These are phyloP conservation scores for Cladosporium sp. DNA, from an alignment of 2,329 filamentous ascomycete genomes.

Conservation along the genomic window DNA sequence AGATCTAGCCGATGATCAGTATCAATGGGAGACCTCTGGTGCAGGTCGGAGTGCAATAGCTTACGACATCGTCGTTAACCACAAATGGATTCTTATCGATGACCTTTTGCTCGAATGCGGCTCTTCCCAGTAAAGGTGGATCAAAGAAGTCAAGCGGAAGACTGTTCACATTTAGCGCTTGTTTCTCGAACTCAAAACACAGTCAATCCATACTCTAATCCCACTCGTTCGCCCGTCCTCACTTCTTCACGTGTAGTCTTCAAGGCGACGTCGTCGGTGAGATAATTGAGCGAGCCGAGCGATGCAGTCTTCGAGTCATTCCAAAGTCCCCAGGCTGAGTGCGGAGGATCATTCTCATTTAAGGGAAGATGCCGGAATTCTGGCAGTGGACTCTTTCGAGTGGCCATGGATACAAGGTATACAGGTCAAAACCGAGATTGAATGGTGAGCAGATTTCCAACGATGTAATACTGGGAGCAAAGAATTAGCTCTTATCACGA, in stretches of 20 bases:
- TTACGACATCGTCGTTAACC: slow-evolving; percentile 3
- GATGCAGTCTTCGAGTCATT: slow-evolving; percentile 46
- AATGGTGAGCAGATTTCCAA: not conserved
- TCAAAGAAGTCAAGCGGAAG: slow-evolving; percentile 10
- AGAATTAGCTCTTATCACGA: not conserved
- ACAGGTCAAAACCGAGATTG: not conserved
- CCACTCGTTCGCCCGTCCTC: not conserved
- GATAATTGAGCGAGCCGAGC: slow-evolving; percentile 54
- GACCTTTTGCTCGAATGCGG: not conserved
- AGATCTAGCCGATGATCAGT: not conserved
- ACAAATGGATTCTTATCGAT: slow-evolving; percentile 3
- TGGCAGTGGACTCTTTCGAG: not conserved
- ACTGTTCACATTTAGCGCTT: not conserved
- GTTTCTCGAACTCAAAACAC: not conserved
- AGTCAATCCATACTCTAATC: not conserved
- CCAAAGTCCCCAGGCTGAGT: slow-evolving; percentile 50
- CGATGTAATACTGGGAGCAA: not conserved
- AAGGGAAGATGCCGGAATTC: not conserved
- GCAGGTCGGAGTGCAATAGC: not conserved
- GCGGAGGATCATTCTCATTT: not conserved
- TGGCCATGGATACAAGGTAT: not conserved
- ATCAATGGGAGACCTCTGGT: not conserved
- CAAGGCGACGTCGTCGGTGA: slow-evolving; percentile 47
- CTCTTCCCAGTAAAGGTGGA: not conserved
- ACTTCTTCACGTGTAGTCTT: slow-evolving; percentile 2